phyloP scores from a whole-genome alignment of 768 basidiomycete species.

The Tulasnella calospora region DNA sequence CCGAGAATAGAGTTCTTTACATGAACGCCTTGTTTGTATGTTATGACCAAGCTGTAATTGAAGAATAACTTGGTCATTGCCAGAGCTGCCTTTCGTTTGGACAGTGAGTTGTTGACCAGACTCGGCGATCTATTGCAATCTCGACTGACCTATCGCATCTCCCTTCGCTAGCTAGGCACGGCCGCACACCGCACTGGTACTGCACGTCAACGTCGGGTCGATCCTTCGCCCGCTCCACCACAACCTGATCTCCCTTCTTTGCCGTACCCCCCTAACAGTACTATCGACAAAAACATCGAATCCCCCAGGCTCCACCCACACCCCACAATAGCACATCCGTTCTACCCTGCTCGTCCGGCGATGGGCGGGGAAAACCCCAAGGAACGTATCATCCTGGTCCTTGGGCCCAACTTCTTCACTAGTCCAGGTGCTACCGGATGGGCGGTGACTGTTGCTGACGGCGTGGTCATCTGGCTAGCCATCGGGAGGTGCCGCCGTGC shows the following conservation, averaged over 20 bases:
- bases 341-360: too few species aligned
- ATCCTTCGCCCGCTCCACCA: slow-evolving; percentile 72
- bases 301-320: slow-evolving; percentile 83
- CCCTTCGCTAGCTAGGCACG: too few species aligned
- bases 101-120: too few species aligned
- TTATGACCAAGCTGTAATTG: too few species aligned
- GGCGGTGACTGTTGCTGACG: slow-evolving; percentile 43
- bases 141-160: too few species aligned
- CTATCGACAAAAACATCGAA: slow-evolving; percentile 87
- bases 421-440: slow-evolving; percentile 44
- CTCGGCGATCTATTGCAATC: too few species aligned
- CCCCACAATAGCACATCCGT: slow-evolving; percentile 66
- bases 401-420: slow-evolving; percentile 29
- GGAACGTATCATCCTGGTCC: slow-evolving; percentile 60
- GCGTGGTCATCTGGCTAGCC: slow-evolving; percentile 40
- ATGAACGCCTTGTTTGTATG: too few species aligned
- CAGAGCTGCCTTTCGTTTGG: too few species aligned
- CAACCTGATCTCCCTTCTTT: slow-evolving; percentile 84
- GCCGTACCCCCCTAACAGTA: slow-evolving; percentile 77
- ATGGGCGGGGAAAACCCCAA: slow-evolving; percentile 46
- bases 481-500: slow-evolving; percentile 71
- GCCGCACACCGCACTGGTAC: too few species aligned
- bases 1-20: too few species aligned
- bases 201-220: too few species aligned
- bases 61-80: too few species aligned